These are phyloP conservation scores for Coemansia sp. DNA, from an alignment of 192 early-diverging fungal genomes.

Conservation along the genomic window DNA sequence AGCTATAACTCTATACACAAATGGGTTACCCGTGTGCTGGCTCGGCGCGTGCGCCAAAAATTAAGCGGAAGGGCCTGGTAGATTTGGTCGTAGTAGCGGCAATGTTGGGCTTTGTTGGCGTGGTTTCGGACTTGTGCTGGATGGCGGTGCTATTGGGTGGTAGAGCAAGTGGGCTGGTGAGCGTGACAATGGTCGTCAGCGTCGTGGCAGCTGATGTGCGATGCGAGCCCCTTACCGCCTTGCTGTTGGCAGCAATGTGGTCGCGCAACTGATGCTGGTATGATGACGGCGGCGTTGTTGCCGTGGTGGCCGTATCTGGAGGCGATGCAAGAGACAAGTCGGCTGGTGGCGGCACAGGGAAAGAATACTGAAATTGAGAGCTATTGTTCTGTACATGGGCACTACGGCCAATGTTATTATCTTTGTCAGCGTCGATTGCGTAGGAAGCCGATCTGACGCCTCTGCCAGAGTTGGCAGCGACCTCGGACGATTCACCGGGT, in stretches of 20 bases:
- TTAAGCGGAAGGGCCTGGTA: constrained; percentile 8
- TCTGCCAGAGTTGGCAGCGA: neutral
- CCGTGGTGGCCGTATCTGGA: constrained; percentile 19
- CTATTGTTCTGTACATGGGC: neutral
- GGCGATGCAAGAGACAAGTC: constrained; percentile 9
- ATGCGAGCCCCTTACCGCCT: constrained; percentile 3
- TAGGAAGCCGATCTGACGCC: neutral
- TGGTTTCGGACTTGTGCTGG: constrained; percentile 3
- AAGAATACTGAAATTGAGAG: neutral
- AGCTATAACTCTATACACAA: neutral
- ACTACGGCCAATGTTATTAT: neutral
- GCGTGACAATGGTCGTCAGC: constrained; percentile 12
- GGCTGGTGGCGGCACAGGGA: neutral
- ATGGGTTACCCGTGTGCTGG: constrained; percentile 9
- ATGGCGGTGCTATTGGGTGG: neutral
- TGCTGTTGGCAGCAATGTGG: constrained; percentile 3
- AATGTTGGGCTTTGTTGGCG: neutral
- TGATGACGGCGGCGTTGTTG: constrained; percentile 1
- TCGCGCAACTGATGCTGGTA: neutral
- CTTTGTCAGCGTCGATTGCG: neutral
- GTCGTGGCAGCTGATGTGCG: constrained; percentile 24
- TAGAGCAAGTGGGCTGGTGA: constrained; percentile 2
- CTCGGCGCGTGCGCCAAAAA: constrained; percentile 10
- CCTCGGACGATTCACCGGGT: neutral
- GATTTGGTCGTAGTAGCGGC: neutral